Percentiles rank a stretch among this genome's conserved stretches.
phyloP scores from a whole-genome alignment of 2,329 filamentous ascomycete species.

The Cordyceps militaris region DNA sequence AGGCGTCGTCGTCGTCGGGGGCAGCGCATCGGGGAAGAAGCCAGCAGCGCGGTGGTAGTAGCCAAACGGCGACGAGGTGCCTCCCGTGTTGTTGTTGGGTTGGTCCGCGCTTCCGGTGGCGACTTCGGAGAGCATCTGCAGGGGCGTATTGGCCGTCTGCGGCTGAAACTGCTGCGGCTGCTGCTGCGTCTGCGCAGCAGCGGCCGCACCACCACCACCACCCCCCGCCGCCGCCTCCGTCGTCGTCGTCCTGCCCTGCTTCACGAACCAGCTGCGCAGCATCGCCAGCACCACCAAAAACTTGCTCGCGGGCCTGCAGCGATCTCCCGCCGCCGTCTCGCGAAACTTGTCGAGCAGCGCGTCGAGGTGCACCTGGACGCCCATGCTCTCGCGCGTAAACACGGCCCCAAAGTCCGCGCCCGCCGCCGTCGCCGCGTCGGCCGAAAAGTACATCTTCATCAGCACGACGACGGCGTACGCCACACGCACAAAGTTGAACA shows the following conservation, averaged over 20 bases:
- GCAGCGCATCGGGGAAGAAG: neutral
- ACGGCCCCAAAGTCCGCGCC: slow-evolving; percentile 61
- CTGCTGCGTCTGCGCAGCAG: slow-evolving; percentile 16
- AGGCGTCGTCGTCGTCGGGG: neutral
- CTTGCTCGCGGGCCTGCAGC: slow-evolving; percentile 59
- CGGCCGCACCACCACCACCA: slow-evolving; percentile 1
- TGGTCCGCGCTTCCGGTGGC: slow-evolving; percentile 43
- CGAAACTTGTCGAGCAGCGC: slow-evolving; percentile 62
- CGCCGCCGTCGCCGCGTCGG: slow-evolving; percentile 42
- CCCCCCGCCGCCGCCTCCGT: slow-evolving; percentile 12
- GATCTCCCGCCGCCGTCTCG: slow-evolving; percentile 54
- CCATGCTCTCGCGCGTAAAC: slow-evolving; percentile 61
- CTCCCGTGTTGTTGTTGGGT: slow-evolving; percentile 19
- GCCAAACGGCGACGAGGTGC: slow-evolving; percentile 8
- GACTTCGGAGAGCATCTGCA: slow-evolving; percentile 51
- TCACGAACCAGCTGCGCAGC: slow-evolving; percentile 62
- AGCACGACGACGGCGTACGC: slow-evolving; percentile 65
- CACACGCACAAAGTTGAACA: slow-evolving; percentile 64
- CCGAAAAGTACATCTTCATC: slow-evolving; percentile 67
- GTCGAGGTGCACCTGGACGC: slow-evolving; percentile 59
- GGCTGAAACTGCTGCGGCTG: slow-evolving; percentile 13
- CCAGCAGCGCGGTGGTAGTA: neutral
- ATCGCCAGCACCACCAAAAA: slow-evolving; percentile 65
- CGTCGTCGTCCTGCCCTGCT: slow-evolving; percentile 41
- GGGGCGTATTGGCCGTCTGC: slow-evolving; percentile 40